Conservation (phyloP, 73 alveolate species). For the Tetrahymena elliotti region DNA sequence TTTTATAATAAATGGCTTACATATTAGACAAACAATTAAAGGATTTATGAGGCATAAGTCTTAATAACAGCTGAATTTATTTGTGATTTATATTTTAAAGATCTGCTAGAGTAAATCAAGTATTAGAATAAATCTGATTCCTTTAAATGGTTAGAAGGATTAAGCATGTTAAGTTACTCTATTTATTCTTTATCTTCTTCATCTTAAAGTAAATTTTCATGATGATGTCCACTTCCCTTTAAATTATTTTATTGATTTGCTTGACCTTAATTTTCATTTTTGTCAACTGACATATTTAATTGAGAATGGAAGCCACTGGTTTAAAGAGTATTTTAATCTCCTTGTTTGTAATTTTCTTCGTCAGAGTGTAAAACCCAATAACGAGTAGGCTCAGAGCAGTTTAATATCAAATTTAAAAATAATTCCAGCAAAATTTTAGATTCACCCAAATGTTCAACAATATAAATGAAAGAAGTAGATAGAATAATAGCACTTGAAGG, state of each 20-base stretch:
- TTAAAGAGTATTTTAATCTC: background rate
- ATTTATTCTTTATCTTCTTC: background rate
- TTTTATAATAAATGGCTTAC: background rate
- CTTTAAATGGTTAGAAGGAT: background rate
- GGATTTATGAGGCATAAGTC: background rate
- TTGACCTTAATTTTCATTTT: slow-evolving; percentile 13
- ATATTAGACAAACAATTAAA: background rate
- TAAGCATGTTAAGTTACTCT: background rate
- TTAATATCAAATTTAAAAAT: slow-evolving; percentile 10
- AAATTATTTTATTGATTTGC: background rate
- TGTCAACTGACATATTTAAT: slow-evolving; percentile 11
- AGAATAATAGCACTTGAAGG: slow-evolving; percentile 1
- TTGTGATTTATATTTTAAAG: background rate
- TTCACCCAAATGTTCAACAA: slow-evolving; percentile 24
- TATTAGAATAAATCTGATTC: background rate
- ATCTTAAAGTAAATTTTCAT: background rate
- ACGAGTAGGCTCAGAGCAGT: slow-evolving; percentile 5
- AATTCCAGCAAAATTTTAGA: slow-evolving; percentile 14
- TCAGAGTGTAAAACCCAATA: slow-evolving; percentile 25
- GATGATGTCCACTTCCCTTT: background rate
- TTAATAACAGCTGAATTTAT: background rate
- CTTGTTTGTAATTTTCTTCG: slow-evolving; percentile 2
- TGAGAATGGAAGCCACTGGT: background rate
- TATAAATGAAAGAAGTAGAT: slow-evolving; percentile 9
- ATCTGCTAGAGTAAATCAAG: background rate